phyloP scores from a whole-genome alignment of 2,329 filamentous ascomycete species.

The Calonectria naviculata region DNA sequence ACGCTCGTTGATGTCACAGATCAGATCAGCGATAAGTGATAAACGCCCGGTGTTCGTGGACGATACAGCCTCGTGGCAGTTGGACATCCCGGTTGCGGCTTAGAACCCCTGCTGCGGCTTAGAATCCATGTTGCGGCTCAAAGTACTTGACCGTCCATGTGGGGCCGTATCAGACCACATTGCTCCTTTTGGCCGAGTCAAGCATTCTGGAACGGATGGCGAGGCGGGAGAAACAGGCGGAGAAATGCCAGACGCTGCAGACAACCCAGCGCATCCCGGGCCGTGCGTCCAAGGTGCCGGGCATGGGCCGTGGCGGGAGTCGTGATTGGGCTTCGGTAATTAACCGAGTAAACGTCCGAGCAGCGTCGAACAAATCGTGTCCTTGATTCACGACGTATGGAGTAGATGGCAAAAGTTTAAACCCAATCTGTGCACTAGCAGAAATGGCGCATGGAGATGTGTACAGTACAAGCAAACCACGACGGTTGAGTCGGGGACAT shows the following conservation, averaged over 20 bases:
- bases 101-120: constrained; percentile 5
- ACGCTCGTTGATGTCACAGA: background rate
- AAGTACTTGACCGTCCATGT: background rate
- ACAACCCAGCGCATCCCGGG: background rate
- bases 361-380: background rate
- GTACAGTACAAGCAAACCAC: background rate
- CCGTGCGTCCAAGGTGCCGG: background rate
- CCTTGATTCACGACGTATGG: background rate
- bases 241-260: background rate
- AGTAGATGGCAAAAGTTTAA: background rate
- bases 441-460: background rate
- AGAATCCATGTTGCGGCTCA: constrained; percentile 9
- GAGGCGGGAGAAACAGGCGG: background rate
- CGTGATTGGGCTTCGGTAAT: constrained; percentile 5
- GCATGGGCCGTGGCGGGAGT: background rate
- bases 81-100: background rate
- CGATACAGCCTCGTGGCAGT: background rate
- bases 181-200: background rate
- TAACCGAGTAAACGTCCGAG: background rate
- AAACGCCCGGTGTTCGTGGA: background rate
- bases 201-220: background rate
- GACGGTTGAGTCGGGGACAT: background rate
- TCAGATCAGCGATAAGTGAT: constrained; percentile 2
- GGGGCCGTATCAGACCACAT: background rate
- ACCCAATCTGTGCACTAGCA: background rate